A percentile compares a stretch with the other conserved stretches of the same genome.
phyloP scores from a whole-genome alignment of 2,329 filamentous ascomycete genomes.

The Venturia carpophila region DNA sequence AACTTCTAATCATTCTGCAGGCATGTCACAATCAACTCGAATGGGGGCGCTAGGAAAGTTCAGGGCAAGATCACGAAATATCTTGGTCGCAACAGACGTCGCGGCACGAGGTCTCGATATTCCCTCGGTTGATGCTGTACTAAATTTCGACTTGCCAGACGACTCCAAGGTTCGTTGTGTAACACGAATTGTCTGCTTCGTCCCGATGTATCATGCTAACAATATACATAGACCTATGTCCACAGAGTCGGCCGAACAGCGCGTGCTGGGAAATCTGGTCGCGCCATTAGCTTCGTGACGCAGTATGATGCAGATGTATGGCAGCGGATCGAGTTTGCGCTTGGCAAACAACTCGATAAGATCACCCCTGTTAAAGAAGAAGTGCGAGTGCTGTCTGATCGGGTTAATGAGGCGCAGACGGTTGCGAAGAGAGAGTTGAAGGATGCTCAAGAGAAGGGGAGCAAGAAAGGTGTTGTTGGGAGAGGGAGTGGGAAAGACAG shows the following conservation, averaged over 20 bases:
- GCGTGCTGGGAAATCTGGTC: slow-evolving; percentile 74
- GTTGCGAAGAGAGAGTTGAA: slow-evolving; percentile 71
- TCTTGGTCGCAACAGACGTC: slow-evolving; percentile 90
- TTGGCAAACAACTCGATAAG: slow-evolving; percentile 68
- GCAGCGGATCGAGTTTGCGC: slow-evolving; percentile 70
- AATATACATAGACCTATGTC: slow-evolving; percentile 57
- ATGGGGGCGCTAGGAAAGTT: slow-evolving; percentile 89
- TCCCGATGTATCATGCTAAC: neutral
- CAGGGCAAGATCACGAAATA: slow-evolving; percentile 67
- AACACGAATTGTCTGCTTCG: too few relatives aligned
- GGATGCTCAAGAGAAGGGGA: slow-evolving; percentile 61
- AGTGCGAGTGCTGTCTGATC: slow-evolving; percentile 69
- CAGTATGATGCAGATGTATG: slow-evolving; percentile 83
- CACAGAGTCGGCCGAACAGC: slow-evolving; percentile 85
- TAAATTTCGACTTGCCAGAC: slow-evolving; percentile 77
- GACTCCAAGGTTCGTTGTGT: slow-evolving; percentile 54
- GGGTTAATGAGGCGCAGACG: slow-evolving; percentile 77
- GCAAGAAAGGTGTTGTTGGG: slow-evolving; percentile 35
- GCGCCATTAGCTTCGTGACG: slow-evolving; percentile 72
- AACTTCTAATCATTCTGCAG: neutral
- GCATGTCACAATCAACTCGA: slow-evolving; percentile 73
- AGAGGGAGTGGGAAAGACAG: slow-evolving; percentile 25
- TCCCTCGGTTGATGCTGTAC: slow-evolving; percentile 76
- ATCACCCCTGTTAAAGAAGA: slow-evolving; percentile 72
- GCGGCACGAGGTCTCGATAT: slow-evolving; percentile 89